Evolutionary conservation across 1,139 yeast genomes (phyloP).

Genomic region (Entelexis sorbosivorans): DNA sequence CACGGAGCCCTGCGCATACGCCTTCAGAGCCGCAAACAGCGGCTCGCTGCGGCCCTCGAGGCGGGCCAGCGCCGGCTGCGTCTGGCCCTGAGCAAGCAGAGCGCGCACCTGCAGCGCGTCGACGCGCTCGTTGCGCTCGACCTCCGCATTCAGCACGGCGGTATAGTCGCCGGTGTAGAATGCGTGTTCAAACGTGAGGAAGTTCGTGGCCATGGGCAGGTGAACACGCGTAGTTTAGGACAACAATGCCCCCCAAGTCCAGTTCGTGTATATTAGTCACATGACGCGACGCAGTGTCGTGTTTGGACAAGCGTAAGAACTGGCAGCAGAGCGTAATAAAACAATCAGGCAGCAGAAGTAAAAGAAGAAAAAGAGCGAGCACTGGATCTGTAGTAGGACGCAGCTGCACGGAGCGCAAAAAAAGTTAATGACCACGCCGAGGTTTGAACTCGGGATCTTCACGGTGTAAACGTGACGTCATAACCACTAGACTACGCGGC

Average conservation of each 20-base stretch:
- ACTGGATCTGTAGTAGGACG: no score
- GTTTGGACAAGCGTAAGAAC: no score
- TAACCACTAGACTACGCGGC: constrained; percentile 24
- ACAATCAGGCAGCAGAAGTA: no score
- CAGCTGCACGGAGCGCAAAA: background rate
- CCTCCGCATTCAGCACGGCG: constrained; percentile 28
- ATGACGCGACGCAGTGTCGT: no score
- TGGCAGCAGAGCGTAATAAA: no score
- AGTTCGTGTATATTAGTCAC: no score
- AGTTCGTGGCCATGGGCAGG: constrained; percentile 11
- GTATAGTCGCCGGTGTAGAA: constrained; percentile 34
- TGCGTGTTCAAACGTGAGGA: constrained; percentile 30
- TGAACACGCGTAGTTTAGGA: background rate
- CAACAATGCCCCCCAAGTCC: background rate
- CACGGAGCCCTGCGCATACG: constrained; percentile 24
- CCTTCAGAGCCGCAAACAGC: constrained; percentile 24
- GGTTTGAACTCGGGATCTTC: constrained; percentile 24
- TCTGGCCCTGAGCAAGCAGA: constrained; percentile 30
- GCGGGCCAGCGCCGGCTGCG: constrained; percentile 27
- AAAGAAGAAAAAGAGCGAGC: no score
- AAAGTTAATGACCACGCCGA: constrained; percentile 22
- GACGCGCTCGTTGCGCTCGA: constrained; percentile 27
- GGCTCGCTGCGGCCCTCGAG: constrained; percentile 21
- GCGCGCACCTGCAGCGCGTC: constrained; percentile 31
- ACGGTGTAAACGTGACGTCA: constrained; percentile 23